A percentile compares a stretch with the other conserved stretches of the same genome.
Conservation (phyloP, 305 asterid genomes). For the Solanum aculeatissimum region DNA sequence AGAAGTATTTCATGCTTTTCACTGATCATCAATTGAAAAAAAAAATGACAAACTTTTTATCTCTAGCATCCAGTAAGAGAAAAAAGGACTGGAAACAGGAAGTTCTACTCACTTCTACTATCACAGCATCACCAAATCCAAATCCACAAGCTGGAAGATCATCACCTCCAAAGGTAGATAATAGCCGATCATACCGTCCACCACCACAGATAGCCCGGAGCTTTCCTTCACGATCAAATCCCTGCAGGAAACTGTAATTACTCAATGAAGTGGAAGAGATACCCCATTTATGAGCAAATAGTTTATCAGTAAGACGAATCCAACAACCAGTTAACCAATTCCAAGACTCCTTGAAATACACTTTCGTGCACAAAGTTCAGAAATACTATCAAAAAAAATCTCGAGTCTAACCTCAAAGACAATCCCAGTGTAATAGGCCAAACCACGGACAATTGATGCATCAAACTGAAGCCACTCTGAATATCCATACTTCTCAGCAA, state of each 20-base stretch:
- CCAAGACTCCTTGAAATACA: not conserved
- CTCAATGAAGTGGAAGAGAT: not conserved
- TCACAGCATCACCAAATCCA: conserved; percentile 97
- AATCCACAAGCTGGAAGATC: conserved; percentile 97
- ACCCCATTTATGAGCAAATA: not conserved
- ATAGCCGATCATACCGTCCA: conserved; percentile 77
- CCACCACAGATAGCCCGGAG: conserved; percentile 98
- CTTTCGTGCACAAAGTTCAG: not conserved
- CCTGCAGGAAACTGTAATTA: conserved; percentile 28
- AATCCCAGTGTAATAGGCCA: conserved; percentile 92
- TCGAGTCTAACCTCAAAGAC: conserved; percentile 67
- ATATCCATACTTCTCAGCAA: conserved; percentile 76
- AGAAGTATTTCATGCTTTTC: not conserved
- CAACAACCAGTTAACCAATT: not conserved
- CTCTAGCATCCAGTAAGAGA: not conserved
- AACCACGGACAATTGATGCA: conserved; percentile 91
- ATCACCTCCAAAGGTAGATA: conserved; percentile 89
- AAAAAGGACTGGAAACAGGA: not conserved
- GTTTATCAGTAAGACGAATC: not conserved
- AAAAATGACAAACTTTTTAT: not conserved
- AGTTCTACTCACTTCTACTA: conserved; percentile 59
- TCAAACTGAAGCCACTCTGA: conserved; percentile 98
- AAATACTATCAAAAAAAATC: not conserved
- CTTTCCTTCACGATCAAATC: conserved; percentile 86
- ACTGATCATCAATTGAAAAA: not conserved